These are phyloP conservation scores for Lachnum nothofagi DNA, from an alignment of 2,329 filamentous ascomycete species.

Conservation along the genomic window DNA sequence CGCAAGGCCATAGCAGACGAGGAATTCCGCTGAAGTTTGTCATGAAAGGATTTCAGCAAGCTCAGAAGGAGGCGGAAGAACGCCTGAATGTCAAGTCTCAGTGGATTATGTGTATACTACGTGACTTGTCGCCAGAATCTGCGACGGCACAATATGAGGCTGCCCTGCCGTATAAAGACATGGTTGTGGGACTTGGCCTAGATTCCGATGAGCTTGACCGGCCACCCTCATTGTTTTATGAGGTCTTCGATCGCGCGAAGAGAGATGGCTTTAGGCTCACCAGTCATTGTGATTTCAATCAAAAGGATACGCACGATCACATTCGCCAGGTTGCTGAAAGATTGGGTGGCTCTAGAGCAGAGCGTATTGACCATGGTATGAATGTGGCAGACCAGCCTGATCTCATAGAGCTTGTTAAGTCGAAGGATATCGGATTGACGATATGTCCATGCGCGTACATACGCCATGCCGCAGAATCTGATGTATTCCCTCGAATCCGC, in stretches of 20 bases:
- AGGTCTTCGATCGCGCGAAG: slow-evolving; percentile 52
- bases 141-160: slow-evolving; percentile 43
- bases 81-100: slow-evolving; percentile 52
- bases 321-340: slow-evolving; percentile 45
- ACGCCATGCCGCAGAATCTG: slow-evolving; percentile 37
- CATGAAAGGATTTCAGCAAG: slow-evolving; percentile 56
- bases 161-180: slow-evolving; percentile 29
- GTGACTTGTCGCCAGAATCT: slow-evolving; percentile 58
- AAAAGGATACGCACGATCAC: slow-evolving; percentile 64
- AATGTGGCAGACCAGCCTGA: slow-evolving; percentile 52
- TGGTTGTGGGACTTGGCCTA: slow-evolving; percentile 55
- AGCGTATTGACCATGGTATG: slow-evolving; percentile 70
- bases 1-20: slow-evolving; percentile 63
- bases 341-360: slow-evolving; percentile 53
- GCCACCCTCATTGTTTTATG: slow-evolving; percentile 53
- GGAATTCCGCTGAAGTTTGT: slow-evolving; percentile 58
- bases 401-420: slow-evolving; percentile 38
- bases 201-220: slow-evolving; percentile 55
- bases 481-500: slow-evolving; percentile 39
- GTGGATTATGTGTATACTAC: slow-evolving; percentile 66
- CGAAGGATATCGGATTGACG: slow-evolving; percentile 53
- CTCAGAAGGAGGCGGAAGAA: slow-evolving; percentile 51
- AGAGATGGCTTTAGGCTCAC: slow-evolving; percentile 54
- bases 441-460: slow-evolving; percentile 71
- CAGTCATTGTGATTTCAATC: slow-evolving; percentile 58